Conservation (phyloP, 331 rosid genomes). For the Cydonia oblonga region DNA sequence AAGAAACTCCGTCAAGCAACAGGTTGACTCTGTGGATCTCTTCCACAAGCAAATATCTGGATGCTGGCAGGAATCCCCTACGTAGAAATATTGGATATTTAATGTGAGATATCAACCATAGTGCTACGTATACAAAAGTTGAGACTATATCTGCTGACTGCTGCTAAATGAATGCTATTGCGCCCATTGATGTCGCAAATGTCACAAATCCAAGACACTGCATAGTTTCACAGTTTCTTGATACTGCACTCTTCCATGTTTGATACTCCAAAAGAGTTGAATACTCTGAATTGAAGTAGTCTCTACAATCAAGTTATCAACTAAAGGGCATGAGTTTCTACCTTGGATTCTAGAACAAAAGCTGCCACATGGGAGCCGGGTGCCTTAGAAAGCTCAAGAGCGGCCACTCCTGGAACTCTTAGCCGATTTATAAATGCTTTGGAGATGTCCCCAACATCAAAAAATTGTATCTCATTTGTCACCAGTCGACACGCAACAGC, state of each 20-base stretch:
- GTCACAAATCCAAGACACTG: background rate
- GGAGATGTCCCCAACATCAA: slow-evolving; percentile 54
- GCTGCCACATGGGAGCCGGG: slow-evolving; percentile 84
- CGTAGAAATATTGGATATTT: slow-evolving; percentile 2
- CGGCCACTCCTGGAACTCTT: slow-evolving; percentile 69
- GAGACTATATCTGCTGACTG: background rate
- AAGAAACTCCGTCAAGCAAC: slow-evolving; percentile 78
- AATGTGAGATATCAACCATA: background rate
- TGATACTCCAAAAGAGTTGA: background rate
- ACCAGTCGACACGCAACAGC: slow-evolving; percentile 68
- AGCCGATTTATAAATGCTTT: slow-evolving; percentile 53
- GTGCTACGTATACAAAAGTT: background rate
- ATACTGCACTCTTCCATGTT: background rate
- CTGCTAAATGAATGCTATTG: background rate
- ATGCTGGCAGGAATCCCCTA: slow-evolving; percentile 90
- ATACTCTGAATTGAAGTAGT: background rate
- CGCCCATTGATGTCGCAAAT: background rate
- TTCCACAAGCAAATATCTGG: slow-evolving; percentile 55
- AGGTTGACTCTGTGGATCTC: slow-evolving; percentile 56
- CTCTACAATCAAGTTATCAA: background rate
- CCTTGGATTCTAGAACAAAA: slow-evolving; percentile 88
- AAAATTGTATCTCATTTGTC: slow-evolving; percentile 82
- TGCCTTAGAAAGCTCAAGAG: slow-evolving; percentile 57
- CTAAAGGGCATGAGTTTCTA: slow-evolving; percentile 8
- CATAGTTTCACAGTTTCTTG: background rate